Evolutionary conservation across 139 green algal genomes (phyloP).

Genomic region (Trebouxia sp.): DNA sequence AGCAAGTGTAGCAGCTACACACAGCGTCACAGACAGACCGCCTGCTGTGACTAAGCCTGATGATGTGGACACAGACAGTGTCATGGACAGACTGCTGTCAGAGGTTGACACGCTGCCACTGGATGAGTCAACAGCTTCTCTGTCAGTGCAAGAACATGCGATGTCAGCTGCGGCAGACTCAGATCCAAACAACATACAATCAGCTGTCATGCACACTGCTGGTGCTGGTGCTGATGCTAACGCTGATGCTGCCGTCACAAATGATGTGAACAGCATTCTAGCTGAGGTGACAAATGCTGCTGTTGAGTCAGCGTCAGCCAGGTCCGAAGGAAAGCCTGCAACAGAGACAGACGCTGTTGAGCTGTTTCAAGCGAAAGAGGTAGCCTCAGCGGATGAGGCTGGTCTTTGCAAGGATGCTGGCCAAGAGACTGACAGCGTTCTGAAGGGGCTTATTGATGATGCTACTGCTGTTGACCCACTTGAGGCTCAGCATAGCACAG

Average conservation of each 20-base stretch:
- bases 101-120: neutral
- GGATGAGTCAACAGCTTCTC: neutral
- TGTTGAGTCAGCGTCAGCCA: neutral
- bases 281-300: neutral
- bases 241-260: neutral
- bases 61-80: neutral
- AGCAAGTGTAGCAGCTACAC: neutral
- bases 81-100: constrained; percentile 11
- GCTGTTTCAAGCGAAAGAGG: too few species aligned
- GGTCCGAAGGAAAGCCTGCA: too few species aligned
- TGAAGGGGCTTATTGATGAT: neutral
- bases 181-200: too few species aligned
- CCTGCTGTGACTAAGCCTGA: too few species aligned
- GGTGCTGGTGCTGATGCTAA: too few species aligned
- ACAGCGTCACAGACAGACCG: neutral
- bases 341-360: too few species aligned
- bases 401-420: too few species aligned
- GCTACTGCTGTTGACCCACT: neutral
- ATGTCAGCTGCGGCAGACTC: too few species aligned
- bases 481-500: neutral
- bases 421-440: neutral
- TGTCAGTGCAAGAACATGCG: neutral
- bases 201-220: neutral
- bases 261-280: neutral
- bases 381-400: too few species aligned